Base-by-base conservation (phyloP, 2,329 filamentous ascomycete species). In the Fusarium kyushuense region DNA sequence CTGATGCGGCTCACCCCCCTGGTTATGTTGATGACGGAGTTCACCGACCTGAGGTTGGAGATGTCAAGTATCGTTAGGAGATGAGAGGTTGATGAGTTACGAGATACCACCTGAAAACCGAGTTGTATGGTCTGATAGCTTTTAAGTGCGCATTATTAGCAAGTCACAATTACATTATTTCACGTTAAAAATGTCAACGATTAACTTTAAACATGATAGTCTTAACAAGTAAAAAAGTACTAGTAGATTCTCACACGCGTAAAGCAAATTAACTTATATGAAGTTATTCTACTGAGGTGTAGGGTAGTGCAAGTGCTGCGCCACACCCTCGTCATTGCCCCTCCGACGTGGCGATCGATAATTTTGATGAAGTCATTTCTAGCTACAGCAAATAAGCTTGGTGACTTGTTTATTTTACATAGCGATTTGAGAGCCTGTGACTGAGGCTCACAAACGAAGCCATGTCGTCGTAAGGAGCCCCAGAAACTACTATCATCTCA, bases 391-490 rank as follows among this genome's bases (percentile, higher is more conserved):
- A 58, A 58, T 10, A 36, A 63, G 59, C 41, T 51, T 45, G 29
- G 29, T n/a, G n/a, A n/a, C n/a, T n/a, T n/a, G n/a, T n/a, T n/a
- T 23, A 43, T 33, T 47, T 51, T 51, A 42, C 30, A 45, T 3
- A 38, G n/a, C 54, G 54, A 42, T 36, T 59, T 40, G 17, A 23
- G 23, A 54, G 59, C 45, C 25, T 27, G 36, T 19, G 48, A 71
- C 33, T n/a, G 51, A 25, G 63, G 38, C 41, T 59, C 55, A 19
- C 35, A 54, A 64, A 30, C 51, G 42, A 36, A 59, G 41, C 59
- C 65, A 77, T 77, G 76, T 58, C 75, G 49, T 73, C 70, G 76
- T 77, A 65, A 64, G 74, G 57, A 29, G 17, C 33, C 5, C 12
- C 5, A 42, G 10, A 3, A 33, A 29, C 23, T 27, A 1, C 3